Conservation (phyloP, 2,329 filamentous ascomycete species). For the Bipolaris gigantea region DNA sequence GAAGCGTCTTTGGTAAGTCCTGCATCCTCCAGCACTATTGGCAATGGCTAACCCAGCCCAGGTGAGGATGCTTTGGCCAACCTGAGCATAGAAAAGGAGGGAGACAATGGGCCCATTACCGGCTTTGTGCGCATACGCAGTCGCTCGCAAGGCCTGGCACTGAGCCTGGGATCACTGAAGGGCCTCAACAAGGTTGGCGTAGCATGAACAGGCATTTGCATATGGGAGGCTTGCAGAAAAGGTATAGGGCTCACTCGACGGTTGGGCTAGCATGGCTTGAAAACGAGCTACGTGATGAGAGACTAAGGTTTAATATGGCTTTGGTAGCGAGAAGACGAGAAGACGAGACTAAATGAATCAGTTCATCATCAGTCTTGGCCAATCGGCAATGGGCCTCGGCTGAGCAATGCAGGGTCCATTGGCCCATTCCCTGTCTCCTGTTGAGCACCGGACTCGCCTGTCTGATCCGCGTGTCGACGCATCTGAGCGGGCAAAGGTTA, state of each 20-base stretch:
- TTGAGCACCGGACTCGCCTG: constrained; percentile 13
- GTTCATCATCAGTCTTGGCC: not conserved
- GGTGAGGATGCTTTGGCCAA: constrained; percentile 98
- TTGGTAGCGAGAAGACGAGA: constrained; percentile 15
- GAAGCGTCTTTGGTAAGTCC: constrained; percentile 93
- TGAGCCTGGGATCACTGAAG: constrained; percentile 93
- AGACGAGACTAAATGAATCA: no score
- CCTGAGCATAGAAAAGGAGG: constrained; percentile 96
- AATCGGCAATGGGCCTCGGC: constrained; percentile 9
- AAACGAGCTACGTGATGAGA: not conserved
- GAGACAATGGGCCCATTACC: constrained; percentile 90
- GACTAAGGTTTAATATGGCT: constrained; percentile 16
- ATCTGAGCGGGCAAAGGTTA: no score
- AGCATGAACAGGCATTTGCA: constrained; percentile 16
- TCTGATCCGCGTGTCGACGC: not conserved
- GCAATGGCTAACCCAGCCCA: constrained; percentile 46
- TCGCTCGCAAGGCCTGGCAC: constrained; percentile 89
- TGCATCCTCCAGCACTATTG: not conserved
- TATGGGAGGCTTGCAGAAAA: constrained; percentile 5
- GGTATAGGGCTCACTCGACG: constrained; percentile 6
- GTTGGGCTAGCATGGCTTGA: not conserved
- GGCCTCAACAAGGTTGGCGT: constrained; percentile 67
- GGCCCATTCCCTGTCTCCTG: constrained; percentile 9
- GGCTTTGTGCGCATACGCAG: constrained; percentile 98
- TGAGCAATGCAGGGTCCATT: constrained; percentile 12